A percentile compares a stretch with the other conserved stretches of the same genome.
Conservation (phyloP, 2,329 filamentous ascomycete species). For the Cordyceps pruinosa region DNA sequence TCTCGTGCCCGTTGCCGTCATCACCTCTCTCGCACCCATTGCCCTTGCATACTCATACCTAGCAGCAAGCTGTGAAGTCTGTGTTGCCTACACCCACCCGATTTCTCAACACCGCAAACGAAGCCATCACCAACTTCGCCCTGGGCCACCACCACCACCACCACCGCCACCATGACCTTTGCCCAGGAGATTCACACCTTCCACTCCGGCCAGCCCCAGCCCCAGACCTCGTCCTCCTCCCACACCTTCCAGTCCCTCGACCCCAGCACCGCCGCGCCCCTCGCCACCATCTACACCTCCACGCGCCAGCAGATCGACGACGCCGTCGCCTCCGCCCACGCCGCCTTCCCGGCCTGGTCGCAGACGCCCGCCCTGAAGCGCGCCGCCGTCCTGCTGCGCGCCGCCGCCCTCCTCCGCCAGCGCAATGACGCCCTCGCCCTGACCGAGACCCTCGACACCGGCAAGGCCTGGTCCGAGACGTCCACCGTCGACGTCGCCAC, state of each 20-base stretch:
- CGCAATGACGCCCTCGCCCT: conserved; percentile 74
- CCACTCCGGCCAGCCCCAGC: conserved; percentile 64
- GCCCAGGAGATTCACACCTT: conserved; percentile 53
- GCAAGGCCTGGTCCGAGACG: conserved; percentile 80
- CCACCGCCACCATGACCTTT: conserved; percentile 27
- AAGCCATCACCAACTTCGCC: too few relatives aligned
- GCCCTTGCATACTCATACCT: neutral
- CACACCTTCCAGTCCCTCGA: conserved; percentile 66
- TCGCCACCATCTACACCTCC: conserved; percentile 67
- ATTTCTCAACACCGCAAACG: neutral
- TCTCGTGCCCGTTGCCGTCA: neutral
- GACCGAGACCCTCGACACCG: conserved; percentile 77
- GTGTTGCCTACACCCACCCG: neutral
- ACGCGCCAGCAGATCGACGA: conserved; percentile 61
- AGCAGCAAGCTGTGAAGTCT: neutral
- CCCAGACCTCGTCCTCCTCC: conserved; percentile 45
- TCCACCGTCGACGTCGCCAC: conserved; percentile 76
- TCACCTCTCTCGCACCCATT: neutral
- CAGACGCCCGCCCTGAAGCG: conserved; percentile 66
- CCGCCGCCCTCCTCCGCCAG: conserved; percentile 64
- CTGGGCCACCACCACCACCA: neutral
- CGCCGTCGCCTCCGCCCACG: conserved; percentile 62
- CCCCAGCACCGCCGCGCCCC: conserved; percentile 60
- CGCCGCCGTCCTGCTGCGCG: conserved; percentile 69
- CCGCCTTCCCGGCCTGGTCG: conserved; percentile 71